Conservation (phyloP, 176 grass and related monocot genomes). For the Pharus latifolius region DNA sequence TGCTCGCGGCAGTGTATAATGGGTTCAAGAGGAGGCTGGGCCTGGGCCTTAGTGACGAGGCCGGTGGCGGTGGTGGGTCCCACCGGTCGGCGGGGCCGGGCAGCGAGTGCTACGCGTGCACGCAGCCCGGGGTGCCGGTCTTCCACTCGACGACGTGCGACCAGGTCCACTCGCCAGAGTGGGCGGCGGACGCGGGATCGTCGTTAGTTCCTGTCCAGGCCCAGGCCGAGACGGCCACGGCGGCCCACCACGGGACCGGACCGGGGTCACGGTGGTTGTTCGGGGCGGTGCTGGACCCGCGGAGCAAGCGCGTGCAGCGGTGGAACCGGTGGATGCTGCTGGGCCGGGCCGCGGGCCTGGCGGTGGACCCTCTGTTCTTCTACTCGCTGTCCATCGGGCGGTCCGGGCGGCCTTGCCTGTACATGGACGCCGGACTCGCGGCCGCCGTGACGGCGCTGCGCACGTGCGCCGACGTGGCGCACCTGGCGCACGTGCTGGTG, state of each 20-base stretch:
- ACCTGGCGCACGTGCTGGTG: conserved; percentile 68
- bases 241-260: background rate
- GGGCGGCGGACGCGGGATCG: conserved; percentile 86
- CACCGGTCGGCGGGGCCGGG: background rate
- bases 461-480: conserved; percentile 59
- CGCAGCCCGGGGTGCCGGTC: conserved; percentile 71
- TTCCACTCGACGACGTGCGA: conserved; percentile 98
- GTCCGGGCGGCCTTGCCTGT: conserved; percentile 36
- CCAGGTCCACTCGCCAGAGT: conserved; percentile 67
- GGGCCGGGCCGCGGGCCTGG: conserved; percentile 59
- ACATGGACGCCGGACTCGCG: conserved; percentile 51
- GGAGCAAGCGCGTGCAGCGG: conserved; percentile 66
- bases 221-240: background rate
- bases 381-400: conserved; percentile 65
- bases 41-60: conserved; percentile 16
- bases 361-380: conserved; percentile 91
- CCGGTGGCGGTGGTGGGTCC: background rate
- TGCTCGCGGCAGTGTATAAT: conserved; percentile 15
- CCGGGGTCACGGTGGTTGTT: conserved; percentile 51
- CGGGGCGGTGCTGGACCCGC: conserved; percentile 66
- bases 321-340: conserved; percentile 86
- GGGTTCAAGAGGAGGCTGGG: conserved; percentile 2
- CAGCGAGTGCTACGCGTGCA: conserved; percentile 93
- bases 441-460: conserved; percentile 51
- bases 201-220: conserved; percentile 80